These are phyloP conservation scores for Diaporthe aspalathi DNA, from an alignment of 2,329 filamentous ascomycete genomes.

Conservation along the genomic window DNA sequence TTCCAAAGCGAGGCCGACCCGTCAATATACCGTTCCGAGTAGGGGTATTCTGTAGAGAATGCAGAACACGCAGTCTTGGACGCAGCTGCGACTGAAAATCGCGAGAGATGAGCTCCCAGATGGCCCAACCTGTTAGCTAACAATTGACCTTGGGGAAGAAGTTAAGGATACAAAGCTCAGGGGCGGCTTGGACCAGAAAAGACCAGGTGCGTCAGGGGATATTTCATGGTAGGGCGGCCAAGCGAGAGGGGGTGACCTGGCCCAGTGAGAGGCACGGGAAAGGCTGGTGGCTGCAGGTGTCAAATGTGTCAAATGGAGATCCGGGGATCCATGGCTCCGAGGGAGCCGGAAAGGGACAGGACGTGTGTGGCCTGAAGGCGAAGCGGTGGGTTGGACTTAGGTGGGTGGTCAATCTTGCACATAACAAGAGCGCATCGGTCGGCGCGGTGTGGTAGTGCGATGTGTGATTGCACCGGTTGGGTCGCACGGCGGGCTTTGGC, in stretches of 20 bases:
- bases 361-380: background rate
- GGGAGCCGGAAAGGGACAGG: constrained; percentile 23
- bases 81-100: background rate
- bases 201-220: background rate
- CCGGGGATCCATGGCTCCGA: constrained; percentile 24
- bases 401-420: constrained; percentile 19
- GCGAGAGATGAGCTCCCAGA: background rate
- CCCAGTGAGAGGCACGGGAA: constrained; percentile 24
- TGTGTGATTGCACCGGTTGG: constrained; percentile 34
- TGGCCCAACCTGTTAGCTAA: background rate
- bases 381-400: constrained; percentile 21
- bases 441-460: constrained; percentile 22
- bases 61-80: background rate
- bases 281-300: constrained; percentile 39
- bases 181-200: background rate
- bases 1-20: background rate
- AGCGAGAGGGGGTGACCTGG: constrained; percentile 28
- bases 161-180: background rate
- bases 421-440: constrained; percentile 33
- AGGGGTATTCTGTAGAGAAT: background rate
- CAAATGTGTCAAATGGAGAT: constrained; percentile 36
- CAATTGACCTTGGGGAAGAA: background rate
- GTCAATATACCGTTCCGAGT: background rate
- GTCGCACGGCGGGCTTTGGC: constrained; percentile 32
- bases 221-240: constrained; percentile 24